These are phyloP conservation scores for Wickerhamiella azyma DNA, from an alignment of 805 yeast species.

Conservation along the genomic window DNA sequence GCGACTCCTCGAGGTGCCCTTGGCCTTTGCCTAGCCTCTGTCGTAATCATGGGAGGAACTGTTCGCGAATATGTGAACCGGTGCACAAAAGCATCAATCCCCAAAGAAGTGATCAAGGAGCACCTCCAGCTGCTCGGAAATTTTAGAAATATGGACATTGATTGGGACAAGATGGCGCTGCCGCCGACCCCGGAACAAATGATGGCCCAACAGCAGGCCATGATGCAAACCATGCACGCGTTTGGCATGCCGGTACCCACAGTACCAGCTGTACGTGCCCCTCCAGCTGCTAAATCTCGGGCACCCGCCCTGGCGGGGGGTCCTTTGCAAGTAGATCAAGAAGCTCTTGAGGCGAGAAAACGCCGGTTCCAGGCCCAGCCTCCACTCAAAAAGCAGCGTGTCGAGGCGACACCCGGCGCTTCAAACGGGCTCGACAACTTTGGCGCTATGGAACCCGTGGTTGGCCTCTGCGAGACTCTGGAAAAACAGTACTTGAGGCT, in stretches of 20 bases:
- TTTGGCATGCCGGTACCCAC: background rate
- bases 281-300: background rate
- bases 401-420: background rate
- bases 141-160: background rate
- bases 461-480: conserved; percentile 52
- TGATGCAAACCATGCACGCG: background rate
- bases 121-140: background rate
- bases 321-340: background rate
- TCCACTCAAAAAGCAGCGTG: background rate
- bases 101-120: background rate
- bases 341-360: background rate
- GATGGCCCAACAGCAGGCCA: background rate
- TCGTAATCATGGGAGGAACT: background rate
- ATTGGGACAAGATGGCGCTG: background rate
- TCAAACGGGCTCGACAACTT: background rate
- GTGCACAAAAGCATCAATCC: background rate
- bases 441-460: conserved; percentile 24
- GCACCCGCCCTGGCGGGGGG: background rate
- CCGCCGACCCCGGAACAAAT: background rate
- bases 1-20: too few species aligned
- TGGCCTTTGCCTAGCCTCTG: too few species aligned
- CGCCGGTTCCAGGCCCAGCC: conserved; percentile 1
- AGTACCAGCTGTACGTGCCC: too few species aligned
- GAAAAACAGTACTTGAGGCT: conserved; percentile 73
- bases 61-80: background rate